phyloP scores from a whole-genome alignment of 2,329 filamentous ascomycete genomes.

The Fusarium denticulatum region DNA sequence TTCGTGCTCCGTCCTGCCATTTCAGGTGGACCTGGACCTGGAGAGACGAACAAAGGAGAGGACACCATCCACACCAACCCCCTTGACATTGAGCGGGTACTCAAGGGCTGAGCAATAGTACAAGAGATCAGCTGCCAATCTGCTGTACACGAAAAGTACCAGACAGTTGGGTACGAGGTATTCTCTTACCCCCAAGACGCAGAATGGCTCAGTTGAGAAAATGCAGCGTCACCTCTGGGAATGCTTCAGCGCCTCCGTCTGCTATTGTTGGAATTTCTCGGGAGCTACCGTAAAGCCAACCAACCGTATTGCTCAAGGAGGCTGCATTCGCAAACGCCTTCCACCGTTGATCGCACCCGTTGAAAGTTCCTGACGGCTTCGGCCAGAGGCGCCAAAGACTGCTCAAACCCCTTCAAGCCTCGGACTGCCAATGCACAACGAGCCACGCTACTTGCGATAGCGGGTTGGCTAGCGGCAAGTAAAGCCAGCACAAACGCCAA shows the following conservation, averaged over 20 bases:
- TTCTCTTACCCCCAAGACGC: conserved; percentile 22
- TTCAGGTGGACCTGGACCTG: conserved; percentile 27
- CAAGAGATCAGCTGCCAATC: neutral
- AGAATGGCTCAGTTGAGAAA: conserved; percentile 26
- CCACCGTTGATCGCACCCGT: conserved; percentile 18
- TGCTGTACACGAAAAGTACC: conserved; percentile 17
- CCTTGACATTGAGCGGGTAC: conserved; percentile 29
- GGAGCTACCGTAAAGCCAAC: conserved; percentile 3
- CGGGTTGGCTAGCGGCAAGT: conserved; percentile 19
- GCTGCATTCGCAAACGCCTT: conserved; percentile 16
- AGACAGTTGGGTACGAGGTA: conserved; percentile 7
- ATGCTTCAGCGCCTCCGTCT: conserved; percentile 21
- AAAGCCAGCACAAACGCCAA: conserved; percentile 17
- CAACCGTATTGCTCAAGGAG: conserved; percentile 14
- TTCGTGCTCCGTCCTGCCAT: conserved; percentile 21
- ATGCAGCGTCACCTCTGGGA: conserved; percentile 10
- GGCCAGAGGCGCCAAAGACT: conserved; percentile 28
- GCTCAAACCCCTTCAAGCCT: conserved; percentile 13
- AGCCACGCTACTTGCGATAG: conserved; percentile 15
- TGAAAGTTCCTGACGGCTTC: conserved; percentile 19
- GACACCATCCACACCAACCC: conserved; percentile 20
- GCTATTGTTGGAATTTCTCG: conserved; percentile 5
- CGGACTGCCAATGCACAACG: conserved; percentile 14
- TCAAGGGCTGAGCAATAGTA: conserved; percentile 18
- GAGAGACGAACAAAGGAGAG: conserved; percentile 29